These are phyloP conservation scores for Acanthamoeba lenticulata DNA, from an alignment of 208 protist genomes.

Conservation along the genomic window DNA sequence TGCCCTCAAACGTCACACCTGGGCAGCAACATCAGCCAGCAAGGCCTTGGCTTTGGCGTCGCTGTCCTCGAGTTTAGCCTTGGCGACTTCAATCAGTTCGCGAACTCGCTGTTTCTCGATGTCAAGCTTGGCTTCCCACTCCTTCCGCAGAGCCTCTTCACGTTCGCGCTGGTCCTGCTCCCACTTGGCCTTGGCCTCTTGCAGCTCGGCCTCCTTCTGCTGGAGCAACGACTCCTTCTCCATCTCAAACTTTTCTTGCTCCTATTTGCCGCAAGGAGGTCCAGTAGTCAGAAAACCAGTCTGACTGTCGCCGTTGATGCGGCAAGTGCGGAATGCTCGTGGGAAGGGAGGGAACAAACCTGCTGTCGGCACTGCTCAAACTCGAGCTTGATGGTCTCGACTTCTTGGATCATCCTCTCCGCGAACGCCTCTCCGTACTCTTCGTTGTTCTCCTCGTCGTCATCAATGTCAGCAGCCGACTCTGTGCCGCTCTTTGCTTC, in stretches of 20 bases:
- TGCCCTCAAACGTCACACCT: no score
- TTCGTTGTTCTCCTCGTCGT: neutral
- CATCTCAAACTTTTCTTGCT: conserved; percentile 42
- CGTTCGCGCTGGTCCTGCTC: neutral
- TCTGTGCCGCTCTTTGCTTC: neutral
- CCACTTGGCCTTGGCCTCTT: neutral
- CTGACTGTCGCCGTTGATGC: neutral
- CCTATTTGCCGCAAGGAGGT: neutral
- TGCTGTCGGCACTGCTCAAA: conserved; percentile 42
- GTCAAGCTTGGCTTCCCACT: conserved; percentile 12
- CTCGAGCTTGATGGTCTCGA: conserved; percentile 30
- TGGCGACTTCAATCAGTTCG: neutral
- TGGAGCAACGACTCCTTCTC: neutral
- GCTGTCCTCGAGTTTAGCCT: neutral
- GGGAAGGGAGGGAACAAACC: neutral
- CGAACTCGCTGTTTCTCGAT: neutral
- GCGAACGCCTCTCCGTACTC: neutral
- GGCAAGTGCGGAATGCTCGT: neutral
- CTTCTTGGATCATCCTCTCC: conserved; percentile 23
- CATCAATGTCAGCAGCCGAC: neutral
- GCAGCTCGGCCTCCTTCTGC: conserved; percentile 37
- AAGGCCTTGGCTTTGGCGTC: neutral
- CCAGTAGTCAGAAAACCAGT: neutral
- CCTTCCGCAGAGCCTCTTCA: neutral
- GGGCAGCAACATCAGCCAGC: neutral